These are phyloP conservation scores for Cynara cardunculus DNA, from an alignment of 129 eudicot species.

Conservation along the genomic window DNA sequence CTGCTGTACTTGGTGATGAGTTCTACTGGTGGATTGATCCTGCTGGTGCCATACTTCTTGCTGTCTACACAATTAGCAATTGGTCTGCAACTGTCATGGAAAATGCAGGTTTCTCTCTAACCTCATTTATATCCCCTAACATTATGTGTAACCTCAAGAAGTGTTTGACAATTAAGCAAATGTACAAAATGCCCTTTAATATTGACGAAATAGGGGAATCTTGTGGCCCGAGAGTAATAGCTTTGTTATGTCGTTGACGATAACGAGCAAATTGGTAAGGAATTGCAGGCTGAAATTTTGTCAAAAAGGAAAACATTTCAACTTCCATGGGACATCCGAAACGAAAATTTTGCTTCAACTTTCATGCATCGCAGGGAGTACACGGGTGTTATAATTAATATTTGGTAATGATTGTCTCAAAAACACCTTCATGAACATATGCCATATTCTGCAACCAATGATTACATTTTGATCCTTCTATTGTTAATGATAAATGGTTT, in stretches of 20 bases:
- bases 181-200: neutral
- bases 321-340: neutral
- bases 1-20: slow-evolving; percentile 67
- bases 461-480: neutral
- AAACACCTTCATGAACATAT: neutral
- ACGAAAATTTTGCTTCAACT: neutral
- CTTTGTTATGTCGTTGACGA: neutral
- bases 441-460: neutral
- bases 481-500: neutral
- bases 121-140: neutral
- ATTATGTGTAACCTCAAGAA: neutral
- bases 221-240: neutral
- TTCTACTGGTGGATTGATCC: slow-evolving; percentile 87
- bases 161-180: neutral
- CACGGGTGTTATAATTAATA: neutral
- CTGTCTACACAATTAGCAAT: slow-evolving; percentile 59
- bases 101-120: slow-evolving; percentile 52
- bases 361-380: neutral
- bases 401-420: neutral
- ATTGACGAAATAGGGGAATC: neutral
- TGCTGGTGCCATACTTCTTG: slow-evolving; percentile 63
- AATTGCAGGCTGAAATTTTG: neutral
- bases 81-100: slow-evolving; percentile 79
- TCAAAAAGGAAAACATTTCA: neutral
- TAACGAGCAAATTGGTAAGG: neutral